Conservation (phyloP, 768 basidiomycete genomes). For the Hygrocybe punicea region DNA sequence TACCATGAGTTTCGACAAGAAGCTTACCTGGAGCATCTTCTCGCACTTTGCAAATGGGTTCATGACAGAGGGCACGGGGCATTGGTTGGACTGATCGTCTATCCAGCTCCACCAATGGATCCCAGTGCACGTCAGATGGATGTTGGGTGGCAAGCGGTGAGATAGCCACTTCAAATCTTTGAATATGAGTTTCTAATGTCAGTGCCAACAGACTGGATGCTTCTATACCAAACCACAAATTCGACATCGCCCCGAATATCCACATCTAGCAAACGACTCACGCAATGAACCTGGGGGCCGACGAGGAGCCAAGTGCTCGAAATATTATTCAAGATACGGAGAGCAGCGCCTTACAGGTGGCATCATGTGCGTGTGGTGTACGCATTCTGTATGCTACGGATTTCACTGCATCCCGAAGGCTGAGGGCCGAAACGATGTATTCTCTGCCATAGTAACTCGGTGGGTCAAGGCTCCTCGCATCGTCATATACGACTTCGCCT, state of each 20-base stretch:
- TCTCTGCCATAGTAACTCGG: constrained; percentile 36
- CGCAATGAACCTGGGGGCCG: constrained; percentile 8
- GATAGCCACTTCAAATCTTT: not conserved
- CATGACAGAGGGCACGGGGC: constrained; percentile 3
- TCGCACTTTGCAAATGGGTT: constrained; percentile 13
- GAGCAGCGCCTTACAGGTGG: constrained; percentile 10
- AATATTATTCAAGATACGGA: constrained; percentile 29
- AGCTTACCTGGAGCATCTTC: not conserved
- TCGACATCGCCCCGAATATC: constrained; percentile 27
- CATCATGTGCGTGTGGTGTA: constrained; percentile 32
- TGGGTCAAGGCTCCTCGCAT: constrained; percentile 28
- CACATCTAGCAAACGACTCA: constrained; percentile 22
- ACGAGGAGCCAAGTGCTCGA: constrained; percentile 20
- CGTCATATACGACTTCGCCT: constrained; percentile 30
- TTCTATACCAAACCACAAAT: constrained; percentile 32
- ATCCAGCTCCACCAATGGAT: not conserved
- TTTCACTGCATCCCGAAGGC: constrained; percentile 36
- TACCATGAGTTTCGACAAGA: constrained; percentile 3
- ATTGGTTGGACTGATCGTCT: constrained; percentile 1
- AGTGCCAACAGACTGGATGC: constrained; percentile 22
- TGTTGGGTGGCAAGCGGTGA: constrained; percentile 11
- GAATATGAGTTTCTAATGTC: not conserved
- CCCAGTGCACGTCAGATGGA: not conserved
- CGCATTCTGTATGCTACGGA: constrained; percentile 32
- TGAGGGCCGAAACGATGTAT: constrained; percentile 40